Evolutionary conservation across 345 rosid species (phyloP).

Genomic region (Isatis tinctoria): DNA sequence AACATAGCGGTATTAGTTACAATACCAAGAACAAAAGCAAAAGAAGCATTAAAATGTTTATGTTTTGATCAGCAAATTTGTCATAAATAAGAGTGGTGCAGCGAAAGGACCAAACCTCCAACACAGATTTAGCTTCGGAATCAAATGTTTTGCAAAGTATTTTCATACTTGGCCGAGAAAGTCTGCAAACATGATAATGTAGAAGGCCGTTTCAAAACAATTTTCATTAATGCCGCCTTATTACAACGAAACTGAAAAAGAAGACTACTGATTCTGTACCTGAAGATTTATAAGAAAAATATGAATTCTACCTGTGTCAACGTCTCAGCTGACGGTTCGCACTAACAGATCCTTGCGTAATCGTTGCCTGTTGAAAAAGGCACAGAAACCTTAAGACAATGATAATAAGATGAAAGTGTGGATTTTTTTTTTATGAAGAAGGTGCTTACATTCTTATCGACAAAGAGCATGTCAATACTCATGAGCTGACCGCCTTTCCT

Average conservation of each 20-base stretch:
- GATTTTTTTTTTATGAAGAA: too few species aligned
- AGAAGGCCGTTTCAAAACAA: neutral
- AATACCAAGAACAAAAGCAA: neutral
- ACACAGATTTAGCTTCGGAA: slow-evolving; percentile 51
- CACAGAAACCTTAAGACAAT: too few species aligned
- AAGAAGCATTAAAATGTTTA: neutral
- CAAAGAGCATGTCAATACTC: too few species aligned
- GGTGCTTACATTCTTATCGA: too few species aligned
- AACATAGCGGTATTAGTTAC: slow-evolving; percentile 6
- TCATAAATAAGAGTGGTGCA: neutral
- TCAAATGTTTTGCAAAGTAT: slow-evolving; percentile 89
- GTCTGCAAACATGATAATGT: slow-evolving; percentile 34
- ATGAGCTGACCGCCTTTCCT: too few species aligned
- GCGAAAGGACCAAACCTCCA: slow-evolving; percentile 46
- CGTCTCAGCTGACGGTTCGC: too few species aligned
- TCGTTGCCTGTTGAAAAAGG: too few species aligned
- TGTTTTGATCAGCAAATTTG: neutral
- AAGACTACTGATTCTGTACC: slow-evolving; percentile 38
- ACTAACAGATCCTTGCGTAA: too few species aligned
- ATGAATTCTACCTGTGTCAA: too few species aligned
- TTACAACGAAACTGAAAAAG: neutral
- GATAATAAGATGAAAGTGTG: too few species aligned
- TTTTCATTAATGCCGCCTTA: neutral
- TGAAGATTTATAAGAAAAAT: slow-evolving; percentile 52
- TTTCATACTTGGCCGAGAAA: slow-evolving; percentile 57